phyloP scores from a whole-genome alignment of 1,284 basidiomycete species.

The Vanrija pseudolonga region DNA sequence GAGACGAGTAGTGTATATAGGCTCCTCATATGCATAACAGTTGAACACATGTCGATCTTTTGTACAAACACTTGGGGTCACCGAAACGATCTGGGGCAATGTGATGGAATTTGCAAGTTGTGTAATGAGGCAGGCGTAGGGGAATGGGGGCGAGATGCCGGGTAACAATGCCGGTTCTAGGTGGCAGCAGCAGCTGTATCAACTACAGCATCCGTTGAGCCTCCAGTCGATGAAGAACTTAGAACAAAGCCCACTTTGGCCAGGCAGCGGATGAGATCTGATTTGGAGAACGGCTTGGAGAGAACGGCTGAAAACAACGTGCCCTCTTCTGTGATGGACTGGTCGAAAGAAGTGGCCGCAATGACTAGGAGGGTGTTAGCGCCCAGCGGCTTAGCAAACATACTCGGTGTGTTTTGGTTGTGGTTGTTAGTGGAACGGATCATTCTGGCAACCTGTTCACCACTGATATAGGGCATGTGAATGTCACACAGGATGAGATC shows the following conservation, averaged over 20 bases:
- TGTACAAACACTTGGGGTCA: no score
- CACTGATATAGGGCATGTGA: constrained; percentile 46
- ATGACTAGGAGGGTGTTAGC: constrained; percentile 36
- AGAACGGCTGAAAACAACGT: constrained; percentile 81
- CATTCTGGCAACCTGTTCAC: constrained; percentile 50
- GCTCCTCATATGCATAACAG: no score
- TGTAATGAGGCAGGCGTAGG: no score
- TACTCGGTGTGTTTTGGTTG: constrained; percentile 49
- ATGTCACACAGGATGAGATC: constrained; percentile 54
- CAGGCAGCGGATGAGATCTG: constrained; percentile 71
- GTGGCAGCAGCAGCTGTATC: no score
- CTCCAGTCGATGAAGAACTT: not conserved
- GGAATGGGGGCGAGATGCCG: no score
- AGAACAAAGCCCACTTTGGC: constrained; percentile 71
- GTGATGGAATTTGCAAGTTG: no score
- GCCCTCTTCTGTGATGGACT: constrained; percentile 70
- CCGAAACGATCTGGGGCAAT: no score
- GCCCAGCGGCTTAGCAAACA: no score
- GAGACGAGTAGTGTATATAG: no score
- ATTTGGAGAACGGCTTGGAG: constrained; percentile 81
- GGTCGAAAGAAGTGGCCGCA: constrained; percentile 56
- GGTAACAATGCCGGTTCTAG: no score
- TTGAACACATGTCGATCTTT: no score
- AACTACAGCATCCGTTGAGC: no score
- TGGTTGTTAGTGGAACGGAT: constrained; percentile 49